These are phyloP conservation scores for Mycena belliarum DNA, from an alignment of 768 basidiomycete genomes.

Conservation along the genomic window DNA sequence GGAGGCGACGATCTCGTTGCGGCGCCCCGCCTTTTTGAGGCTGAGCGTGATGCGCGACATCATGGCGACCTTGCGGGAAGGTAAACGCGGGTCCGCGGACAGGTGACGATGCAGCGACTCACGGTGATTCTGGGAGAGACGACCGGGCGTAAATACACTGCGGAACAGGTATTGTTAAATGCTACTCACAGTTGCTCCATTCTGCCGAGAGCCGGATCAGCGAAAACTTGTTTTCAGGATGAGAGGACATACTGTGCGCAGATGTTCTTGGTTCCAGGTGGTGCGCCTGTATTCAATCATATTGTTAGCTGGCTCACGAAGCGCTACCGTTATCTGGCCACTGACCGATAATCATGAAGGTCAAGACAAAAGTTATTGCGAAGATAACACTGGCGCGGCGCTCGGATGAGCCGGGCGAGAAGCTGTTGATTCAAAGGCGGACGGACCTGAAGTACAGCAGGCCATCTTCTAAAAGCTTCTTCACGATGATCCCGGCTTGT, in stretches of 20 bases:
- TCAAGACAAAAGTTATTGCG: constrained; percentile 28
- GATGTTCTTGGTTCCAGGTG: constrained; percentile 30
- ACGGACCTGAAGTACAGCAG: constrained; percentile 29
- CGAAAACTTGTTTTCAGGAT: background rate
- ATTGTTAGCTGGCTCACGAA: background rate
- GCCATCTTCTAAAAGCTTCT: constrained; percentile 29
- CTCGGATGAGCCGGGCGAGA: background rate
- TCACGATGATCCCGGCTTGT: constrained; percentile 24
- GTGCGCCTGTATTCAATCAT: constrained; percentile 20
- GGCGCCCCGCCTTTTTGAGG: constrained; percentile 32
- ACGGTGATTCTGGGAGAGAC: constrained; percentile 12
- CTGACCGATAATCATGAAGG: constrained; percentile 29
- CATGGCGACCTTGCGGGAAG: constrained; percentile 40
- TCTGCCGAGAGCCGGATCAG: constrained; percentile 8
- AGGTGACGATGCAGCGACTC: constrained; percentile 28
- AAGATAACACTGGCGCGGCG: constrained; percentile 25
- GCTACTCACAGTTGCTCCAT: constrained; percentile 24
- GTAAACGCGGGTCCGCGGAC: background rate
- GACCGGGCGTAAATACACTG: background rate
- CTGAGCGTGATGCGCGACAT: constrained; percentile 49
- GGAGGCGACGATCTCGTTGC: background rate
- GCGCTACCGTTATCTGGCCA: background rate
- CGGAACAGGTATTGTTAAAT: background rate
- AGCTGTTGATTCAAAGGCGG: background rate
- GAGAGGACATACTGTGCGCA: constrained; percentile 29